Percentiles rank a stretch among this genome's conserved stretches.
phyloP scores from a whole-genome alignment of 2,329 filamentous ascomycete genomes.

The Elsinoe fawcettii region DNA sequence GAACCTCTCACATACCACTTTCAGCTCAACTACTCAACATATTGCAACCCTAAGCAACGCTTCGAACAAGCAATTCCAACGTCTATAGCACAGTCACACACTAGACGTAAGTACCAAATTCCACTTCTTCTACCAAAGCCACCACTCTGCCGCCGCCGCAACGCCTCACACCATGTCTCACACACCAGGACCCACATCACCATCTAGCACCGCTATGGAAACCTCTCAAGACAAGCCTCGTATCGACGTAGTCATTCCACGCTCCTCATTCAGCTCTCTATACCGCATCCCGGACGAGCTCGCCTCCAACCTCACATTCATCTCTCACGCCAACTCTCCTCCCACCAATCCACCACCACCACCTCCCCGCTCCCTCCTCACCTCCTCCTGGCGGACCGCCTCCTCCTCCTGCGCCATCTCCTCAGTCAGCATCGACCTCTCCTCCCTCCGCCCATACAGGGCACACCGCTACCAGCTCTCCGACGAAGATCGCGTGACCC shows the following conservation, averaged over 20 bases:
- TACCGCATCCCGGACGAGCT: background rate
- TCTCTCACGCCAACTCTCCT: background rate
- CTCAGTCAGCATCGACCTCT: background rate
- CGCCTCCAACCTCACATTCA: background rate
- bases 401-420: conserved; percentile 3
- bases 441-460: background rate
- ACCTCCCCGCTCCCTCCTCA: background rate
- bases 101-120: background rate
- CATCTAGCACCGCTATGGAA: background rate
- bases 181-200: background rate
- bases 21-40: background rate
- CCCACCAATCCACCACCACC: background rate
- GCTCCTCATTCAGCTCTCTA: background rate
- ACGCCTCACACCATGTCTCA: background rate
- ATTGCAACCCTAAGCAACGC: background rate
- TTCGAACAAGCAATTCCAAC: background rate
- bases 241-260: background rate
- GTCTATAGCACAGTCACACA: background rate
- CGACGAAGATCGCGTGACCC: background rate
- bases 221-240: background rate
- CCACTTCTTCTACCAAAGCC: background rate
- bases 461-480: background rate
- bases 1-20: background rate
- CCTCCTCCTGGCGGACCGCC: background rate
- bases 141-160: background rate